phyloP scores from a whole-genome alignment of 805 yeast species.

The Yamadazyma takamatsuzukensis region DNA sequence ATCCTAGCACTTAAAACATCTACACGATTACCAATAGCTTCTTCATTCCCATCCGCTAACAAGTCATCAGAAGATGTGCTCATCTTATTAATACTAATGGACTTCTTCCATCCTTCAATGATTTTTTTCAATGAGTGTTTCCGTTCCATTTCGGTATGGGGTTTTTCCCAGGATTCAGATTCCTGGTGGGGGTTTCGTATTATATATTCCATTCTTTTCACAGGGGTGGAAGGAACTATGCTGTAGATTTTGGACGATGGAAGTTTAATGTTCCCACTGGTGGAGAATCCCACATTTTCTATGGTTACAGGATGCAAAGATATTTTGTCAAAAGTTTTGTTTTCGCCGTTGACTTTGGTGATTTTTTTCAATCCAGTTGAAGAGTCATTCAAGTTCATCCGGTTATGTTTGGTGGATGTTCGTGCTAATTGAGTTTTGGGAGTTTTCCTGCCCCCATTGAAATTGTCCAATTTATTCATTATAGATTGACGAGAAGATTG shows the following conservation, averaged over 20 bases:
- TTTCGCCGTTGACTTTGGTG: conserved; percentile 1
- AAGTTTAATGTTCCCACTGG: conserved; percentile 48
- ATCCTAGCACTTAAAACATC: conserved; percentile 71
- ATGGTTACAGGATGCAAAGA: conserved; percentile 9
- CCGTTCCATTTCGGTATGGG: conserved; percentile 18
- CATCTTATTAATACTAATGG: conserved; percentile 18
- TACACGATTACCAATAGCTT: conserved; percentile 35
- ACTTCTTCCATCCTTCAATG: conserved; percentile 40
- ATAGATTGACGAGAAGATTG: conserved; percentile 26
- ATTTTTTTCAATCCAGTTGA: conserved; percentile 34
- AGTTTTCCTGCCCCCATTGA: too few relatives aligned
- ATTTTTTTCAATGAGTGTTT: conserved; percentile 34
- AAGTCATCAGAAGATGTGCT: conserved; percentile 14
- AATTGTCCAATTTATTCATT: conserved; percentile 10
- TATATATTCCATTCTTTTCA: conserved; percentile 51
- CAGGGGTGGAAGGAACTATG: conserved; percentile 66
- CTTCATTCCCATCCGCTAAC: conserved; percentile 8
- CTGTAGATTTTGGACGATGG: conserved; percentile 44
- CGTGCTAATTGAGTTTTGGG: conserved; percentile 10
- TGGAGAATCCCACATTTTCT: conserved; percentile 39
- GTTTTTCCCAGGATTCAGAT: neutral
- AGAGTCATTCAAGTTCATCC: conserved; percentile 38
- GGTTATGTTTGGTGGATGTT: conserved; percentile 24
- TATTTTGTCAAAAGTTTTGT: conserved; percentile 5
- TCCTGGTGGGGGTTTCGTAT: conserved; percentile 12